Evolutionary conservation across 2,329 filamentous ascomycete species (phyloP).

Genomic region (Colletotrichum filicis): DNA sequence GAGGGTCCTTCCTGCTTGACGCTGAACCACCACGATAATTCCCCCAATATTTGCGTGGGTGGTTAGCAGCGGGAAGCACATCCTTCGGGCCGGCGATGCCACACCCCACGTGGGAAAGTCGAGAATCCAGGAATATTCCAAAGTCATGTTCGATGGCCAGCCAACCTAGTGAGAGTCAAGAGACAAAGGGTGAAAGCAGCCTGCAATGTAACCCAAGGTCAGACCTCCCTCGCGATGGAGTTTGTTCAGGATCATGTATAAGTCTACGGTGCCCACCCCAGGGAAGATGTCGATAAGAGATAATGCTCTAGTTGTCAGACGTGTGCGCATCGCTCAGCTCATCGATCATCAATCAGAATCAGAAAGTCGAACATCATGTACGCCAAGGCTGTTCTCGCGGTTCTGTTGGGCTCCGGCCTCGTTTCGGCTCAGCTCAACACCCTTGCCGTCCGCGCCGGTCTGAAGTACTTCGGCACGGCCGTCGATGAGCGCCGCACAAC

Average conservation of each 20-base stretch:
- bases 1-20: background rate
- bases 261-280: background rate
- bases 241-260: background rate
- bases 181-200: background rate
- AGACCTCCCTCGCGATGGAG: background rate
- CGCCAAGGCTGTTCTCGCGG: constrained; percentile 30
- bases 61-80: background rate
- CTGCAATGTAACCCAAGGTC: background rate
- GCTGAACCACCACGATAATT: background rate
- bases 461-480: constrained; percentile 71
- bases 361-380: constrained; percentile 14
- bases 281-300: background rate
- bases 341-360: no score
- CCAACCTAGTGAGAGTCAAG: background rate
- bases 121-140: background rate
- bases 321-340: no score
- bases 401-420: constrained; percentile 28
- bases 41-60: background rate
- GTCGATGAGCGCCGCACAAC: constrained; percentile 56
- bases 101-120: constrained; percentile 8
- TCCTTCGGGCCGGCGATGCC: constrained; percentile 15
- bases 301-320: background rate
- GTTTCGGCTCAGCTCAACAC: constrained; percentile 54
- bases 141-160: background rate
- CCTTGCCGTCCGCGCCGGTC: constrained; percentile 62